Conservation (phyloP, 2,329 filamentous ascomycete species). For the Emmonsiellopsis sp. region DNA sequence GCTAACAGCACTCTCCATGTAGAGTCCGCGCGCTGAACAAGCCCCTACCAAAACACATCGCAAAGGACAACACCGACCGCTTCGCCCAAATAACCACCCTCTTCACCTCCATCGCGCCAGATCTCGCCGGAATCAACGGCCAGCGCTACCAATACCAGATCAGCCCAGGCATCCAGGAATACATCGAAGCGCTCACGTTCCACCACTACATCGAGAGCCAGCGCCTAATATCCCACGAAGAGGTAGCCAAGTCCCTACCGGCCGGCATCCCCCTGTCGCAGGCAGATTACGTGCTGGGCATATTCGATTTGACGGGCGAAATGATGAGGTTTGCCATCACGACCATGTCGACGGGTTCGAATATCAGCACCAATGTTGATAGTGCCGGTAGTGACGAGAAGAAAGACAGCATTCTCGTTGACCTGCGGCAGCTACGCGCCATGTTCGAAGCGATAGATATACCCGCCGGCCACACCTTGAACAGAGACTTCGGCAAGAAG, state of each 20-base stretch:
- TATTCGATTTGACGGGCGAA: slow-evolving; percentile 92
- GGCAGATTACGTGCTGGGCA: slow-evolving; percentile 79
- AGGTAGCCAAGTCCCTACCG: slow-evolving; percentile 41
- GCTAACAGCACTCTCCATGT: neutral
- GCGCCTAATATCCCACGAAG: slow-evolving; percentile 58
- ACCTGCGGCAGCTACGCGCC: slow-evolving; percentile 69
- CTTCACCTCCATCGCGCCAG: slow-evolving; percentile 58
- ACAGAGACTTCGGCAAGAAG: slow-evolving; percentile 64
- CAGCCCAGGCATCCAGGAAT: slow-evolving; percentile 78
- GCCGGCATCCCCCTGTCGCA: slow-evolving; percentile 57
- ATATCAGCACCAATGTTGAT: slow-evolving; percentile 18
- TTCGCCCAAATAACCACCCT: slow-evolving; percentile 62
- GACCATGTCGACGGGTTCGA: slow-evolving; percentile 63
- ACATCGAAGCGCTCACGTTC: slow-evolving; percentile 85
- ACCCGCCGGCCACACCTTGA: slow-evolving; percentile 43
- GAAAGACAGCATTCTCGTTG: slow-evolving; percentile 62
- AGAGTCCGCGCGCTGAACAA: slow-evolving; percentile 33
- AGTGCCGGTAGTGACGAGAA: slow-evolving; percentile 12
- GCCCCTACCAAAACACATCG: slow-evolving; percentile 56
- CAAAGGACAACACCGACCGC: slow-evolving; percentile 60
- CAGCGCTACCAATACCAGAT: slow-evolving; percentile 74
- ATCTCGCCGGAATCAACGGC: slow-evolving; percentile 69
- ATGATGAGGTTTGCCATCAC: slow-evolving; percentile 96
- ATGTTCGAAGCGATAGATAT: slow-evolving; percentile 65
- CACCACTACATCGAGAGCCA: slow-evolving; percentile 77